Conservation (phyloP, 257 asterid species). For the Marsdenia floribunda region DNA sequence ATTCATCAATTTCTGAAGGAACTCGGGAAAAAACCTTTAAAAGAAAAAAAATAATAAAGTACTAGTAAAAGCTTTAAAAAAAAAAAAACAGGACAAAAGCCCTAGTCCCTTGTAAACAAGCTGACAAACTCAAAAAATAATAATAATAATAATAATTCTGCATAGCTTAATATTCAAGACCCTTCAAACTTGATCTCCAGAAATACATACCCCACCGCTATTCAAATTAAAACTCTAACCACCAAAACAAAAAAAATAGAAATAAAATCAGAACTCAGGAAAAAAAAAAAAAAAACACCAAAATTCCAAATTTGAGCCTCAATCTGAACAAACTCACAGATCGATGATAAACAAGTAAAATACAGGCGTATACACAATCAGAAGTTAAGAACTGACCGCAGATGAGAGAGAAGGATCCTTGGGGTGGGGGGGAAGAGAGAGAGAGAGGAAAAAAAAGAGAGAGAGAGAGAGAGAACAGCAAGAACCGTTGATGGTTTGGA, state of each 20-base stretch:
- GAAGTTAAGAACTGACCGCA: constrained; percentile 7
- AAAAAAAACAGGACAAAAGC: neutral
- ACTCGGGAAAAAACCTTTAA: neutral
- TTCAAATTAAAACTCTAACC: neutral
- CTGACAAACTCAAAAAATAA: neutral
- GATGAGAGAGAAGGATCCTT: constrained; percentile 7
- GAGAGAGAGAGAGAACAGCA: neutral
- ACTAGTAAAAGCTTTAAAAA: neutral
- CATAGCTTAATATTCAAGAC: neutral
- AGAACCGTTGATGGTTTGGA: constrained; percentile 12
- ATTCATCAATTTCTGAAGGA: neutral
- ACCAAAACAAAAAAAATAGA: neutral
- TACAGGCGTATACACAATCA: neutral
- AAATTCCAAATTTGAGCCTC: neutral
- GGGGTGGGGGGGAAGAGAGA: neutral
- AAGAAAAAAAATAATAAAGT: neutral
- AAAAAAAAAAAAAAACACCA: neutral
- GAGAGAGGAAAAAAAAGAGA: neutral
- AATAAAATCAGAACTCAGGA: neutral
- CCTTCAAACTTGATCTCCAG: neutral
- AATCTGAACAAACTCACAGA: neutral
- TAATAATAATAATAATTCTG: neutral
- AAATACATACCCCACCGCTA: neutral
- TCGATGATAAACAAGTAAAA: neutral
- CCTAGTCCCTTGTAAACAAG: neutral